Conservation (phyloP, 176 grass and related monocot species). For the Oryza coarctata region DNA sequence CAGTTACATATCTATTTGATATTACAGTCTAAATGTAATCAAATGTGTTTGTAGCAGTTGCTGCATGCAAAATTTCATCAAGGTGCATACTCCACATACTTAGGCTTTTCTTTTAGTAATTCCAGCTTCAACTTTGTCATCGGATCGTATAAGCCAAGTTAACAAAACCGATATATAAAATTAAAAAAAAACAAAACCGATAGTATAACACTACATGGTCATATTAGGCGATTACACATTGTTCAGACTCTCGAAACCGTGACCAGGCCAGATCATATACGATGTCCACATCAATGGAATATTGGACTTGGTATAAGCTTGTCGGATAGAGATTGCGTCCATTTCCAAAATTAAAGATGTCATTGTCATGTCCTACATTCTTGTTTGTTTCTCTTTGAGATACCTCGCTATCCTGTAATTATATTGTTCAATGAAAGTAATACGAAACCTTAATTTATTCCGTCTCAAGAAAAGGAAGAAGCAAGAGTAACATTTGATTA, state of each 20-base stretch:
- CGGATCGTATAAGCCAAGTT: neutral
- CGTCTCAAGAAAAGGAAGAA: neutral
- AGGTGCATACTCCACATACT: neutral
- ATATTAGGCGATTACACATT: constrained; percentile 1
- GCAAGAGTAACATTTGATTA: neutral
- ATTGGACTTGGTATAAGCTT: constrained; percentile 28
- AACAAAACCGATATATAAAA: neutral
- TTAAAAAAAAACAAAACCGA: neutral
- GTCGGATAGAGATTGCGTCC: constrained; percentile 17
- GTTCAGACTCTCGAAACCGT: constrained; percentile 24
- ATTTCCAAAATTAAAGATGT: constrained; percentile 26
- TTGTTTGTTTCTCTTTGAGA: neutral
- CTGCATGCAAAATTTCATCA: neutral
- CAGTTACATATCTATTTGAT: too few relatives aligned
- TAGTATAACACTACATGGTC: neutral
- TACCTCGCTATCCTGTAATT: neutral
- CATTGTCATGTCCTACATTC: neutral
- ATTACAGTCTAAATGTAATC: neutral
- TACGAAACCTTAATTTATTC: neutral
- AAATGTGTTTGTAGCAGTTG: too few relatives aligned
- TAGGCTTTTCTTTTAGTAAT: neutral
- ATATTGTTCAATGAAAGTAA: neutral
- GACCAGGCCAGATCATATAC: constrained; percentile 9
- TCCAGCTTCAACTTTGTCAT: too few relatives aligned
- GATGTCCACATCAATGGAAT: constrained; percentile 28